These are phyloP conservation scores for Lathyrus sativus DNA, from an alignment of 306 rosid species.

Conservation along the genomic window DNA sequence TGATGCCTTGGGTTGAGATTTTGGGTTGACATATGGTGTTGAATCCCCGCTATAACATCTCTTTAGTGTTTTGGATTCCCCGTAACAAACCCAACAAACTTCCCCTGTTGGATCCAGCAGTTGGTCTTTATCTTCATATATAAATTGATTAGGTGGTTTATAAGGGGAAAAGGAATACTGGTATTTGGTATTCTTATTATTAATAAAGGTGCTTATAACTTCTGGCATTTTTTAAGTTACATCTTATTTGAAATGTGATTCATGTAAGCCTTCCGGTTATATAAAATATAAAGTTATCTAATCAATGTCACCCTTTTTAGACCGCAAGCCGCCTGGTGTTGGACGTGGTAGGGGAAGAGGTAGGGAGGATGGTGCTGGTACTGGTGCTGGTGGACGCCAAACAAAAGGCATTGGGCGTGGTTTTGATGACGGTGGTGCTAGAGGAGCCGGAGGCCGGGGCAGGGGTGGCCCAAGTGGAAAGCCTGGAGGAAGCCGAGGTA, in stretches of 20 bases:
- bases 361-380: conserved; percentile 61
- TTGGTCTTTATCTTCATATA: conserved; percentile 21
- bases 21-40: background rate
- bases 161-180: background rate
- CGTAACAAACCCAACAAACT: background rate
- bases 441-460: conserved; percentile 82
- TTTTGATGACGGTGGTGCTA: conserved; percentile 73
- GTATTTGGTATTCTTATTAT: background rate
- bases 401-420: conserved; percentile 85
- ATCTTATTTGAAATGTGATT: background rate
- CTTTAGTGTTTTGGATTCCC: background rate
- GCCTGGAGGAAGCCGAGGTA: conserved; percentile 78
- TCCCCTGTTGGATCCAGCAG: background rate
- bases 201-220: conserved; percentile 13
- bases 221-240: background rate
- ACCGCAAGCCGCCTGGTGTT: conserved; percentile 90
- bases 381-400: conserved; percentile 59
- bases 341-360: conserved; percentile 96
- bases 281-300: conserved; percentile 9
- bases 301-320: conserved; percentile 44
- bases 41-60: background rate
- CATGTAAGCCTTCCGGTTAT: background rate
- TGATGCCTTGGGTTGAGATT: background rate
- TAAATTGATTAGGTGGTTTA: conserved; percentile 21
- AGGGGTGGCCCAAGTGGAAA: conserved; percentile 71